Evolutionary conservation across 208 protist genomes (phyloP), one percentile per base, ranked within the genome.

Genomic region (Tetramitus jugosus): DNA sequence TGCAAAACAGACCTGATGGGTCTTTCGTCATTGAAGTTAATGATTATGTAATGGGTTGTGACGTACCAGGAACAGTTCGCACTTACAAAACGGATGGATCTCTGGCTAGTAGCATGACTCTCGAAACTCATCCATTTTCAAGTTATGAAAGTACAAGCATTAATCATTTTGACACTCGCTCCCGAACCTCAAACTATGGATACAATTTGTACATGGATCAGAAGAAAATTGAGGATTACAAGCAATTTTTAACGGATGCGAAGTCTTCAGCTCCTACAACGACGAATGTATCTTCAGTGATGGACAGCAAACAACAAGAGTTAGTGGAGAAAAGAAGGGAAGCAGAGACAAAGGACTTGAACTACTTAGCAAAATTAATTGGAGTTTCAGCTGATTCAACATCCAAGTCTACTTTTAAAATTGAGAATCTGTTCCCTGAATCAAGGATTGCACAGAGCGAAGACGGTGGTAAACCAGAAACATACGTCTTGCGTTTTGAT

Each of bases 41-140:
- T 7, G 10, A 49, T 3, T 71, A 49, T 71, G 39, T 40, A 49
- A 4, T 49, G 0, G 65, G 65, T 33, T 71, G 43, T 49, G 65
- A 71, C 8, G 35, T 13, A 6, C 65, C 65, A 33, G 65, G 65
- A 49, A 49, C 65, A n/a, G 26, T 29, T 31, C 26, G 39, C 43
- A 49, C 43, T 49, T 71, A 49, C 29, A 23, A 42, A 43, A 13
- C 1, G 26, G 23, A 71, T 35, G 39, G 35, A 14, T 0, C 1
- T 26, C 8, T 49, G 20, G 10, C 43, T 20, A 35, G 39, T 49
- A 33, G 33, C 65, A 33, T 17, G 2, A 35, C 1, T 49, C 1
- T n/a, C n/a, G n/a, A n/a, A n/a, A n/a, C 7, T 71, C 65, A 71
- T 31, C 65, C 65, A 49, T 37, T 71, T 23, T 35, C 43, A 33